phyloP scores from a whole-genome alignment of 208 protist species.

The Leishmania martiniquensis region DNA sequence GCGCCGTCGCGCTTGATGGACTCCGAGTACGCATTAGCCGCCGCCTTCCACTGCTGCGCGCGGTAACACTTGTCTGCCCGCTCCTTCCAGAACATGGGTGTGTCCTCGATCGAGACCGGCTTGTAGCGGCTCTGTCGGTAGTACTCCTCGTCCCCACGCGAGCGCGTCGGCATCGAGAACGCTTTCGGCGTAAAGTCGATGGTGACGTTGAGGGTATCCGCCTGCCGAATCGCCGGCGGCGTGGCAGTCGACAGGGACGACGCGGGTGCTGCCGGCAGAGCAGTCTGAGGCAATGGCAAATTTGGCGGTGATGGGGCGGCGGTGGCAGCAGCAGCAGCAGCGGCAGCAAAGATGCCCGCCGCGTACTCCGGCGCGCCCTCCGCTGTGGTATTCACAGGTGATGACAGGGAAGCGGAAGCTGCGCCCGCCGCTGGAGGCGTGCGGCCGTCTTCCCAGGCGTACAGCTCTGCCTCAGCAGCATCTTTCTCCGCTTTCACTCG shows the following conservation, averaged over 20 bases:
- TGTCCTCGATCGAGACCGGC: slow-evolving; percentile 90
- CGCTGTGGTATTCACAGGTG: neutral
- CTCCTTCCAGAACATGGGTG: slow-evolving; percentile 94
- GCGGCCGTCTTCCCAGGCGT: slow-evolving; percentile 69
- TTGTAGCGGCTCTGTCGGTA: slow-evolving; percentile 93
- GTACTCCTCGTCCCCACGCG: slow-evolving; percentile 91
- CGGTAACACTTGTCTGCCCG: slow-evolving; percentile 83
- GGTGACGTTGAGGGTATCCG: slow-evolving; percentile 76
- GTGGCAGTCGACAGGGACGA: neutral
- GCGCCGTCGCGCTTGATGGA: slow-evolving; percentile 93
- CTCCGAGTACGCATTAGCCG: slow-evolving; percentile 88
- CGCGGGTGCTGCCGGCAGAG: neutral
- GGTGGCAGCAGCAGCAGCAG: neutral
- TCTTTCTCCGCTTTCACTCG: slow-evolving; percentile 68
- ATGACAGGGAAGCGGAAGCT: neutral
- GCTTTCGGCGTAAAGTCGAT: slow-evolving; percentile 90
- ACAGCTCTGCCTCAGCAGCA: slow-evolving; percentile 70
- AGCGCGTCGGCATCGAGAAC: slow-evolving; percentile 78
- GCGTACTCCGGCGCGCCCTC: slow-evolving; percentile 19
- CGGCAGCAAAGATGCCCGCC: slow-evolving; percentile 17
- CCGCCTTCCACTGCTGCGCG: slow-evolving; percentile 71
- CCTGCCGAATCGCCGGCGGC: slow-evolving; percentile 56
- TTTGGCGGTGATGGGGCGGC: neutral
- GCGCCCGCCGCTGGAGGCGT: slow-evolving; percentile 1
- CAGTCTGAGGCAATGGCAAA: neutral